Base-by-base conservation (phyloP, 2,329 filamentous ascomycete genomes). In the Cyclaneusma minus region DNA sequence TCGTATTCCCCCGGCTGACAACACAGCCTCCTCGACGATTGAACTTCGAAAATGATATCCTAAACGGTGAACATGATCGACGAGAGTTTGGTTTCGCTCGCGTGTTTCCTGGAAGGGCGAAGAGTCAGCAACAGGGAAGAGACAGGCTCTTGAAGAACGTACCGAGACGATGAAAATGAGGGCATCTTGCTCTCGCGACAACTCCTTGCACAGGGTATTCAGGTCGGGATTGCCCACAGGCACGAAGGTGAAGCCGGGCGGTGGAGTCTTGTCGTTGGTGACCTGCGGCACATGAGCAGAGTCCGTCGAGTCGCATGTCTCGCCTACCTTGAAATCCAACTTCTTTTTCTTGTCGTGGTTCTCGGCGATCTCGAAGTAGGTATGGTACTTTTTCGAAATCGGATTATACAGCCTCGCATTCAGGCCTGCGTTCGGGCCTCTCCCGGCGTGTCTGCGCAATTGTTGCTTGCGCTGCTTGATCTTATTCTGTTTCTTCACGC, bases 121-220 rank as follows among this genome's bases (percentile, higher is more conserved):
- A 24, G 12, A 17, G 13, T 19, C 14, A 14, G 11, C 20, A n/a
- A 21, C 13, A 17, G n/a, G 4, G 9, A 21, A 13, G 23, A 33
- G 20, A 32, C 14, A 21, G 5, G 10, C 13, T 8, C 19, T 11
- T 18, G 10, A 13, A 24, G 10, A n/a, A 49, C 64, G 38, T 57
- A 73, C 70, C 41, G 68, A 70, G 24, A 77, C 70, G 31, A 76
- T 73, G 38, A 71, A 76, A 10, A 75, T 65, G 62, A 72, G 66
- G 22, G 66, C 68, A 38, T 60, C 68, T 26, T 57, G 55, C 37
- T 71, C 64, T 35, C 71, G 58, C 2, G 70, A 76, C 12, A 74
- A 46, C 39, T 76, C 70, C 47, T 76, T 76, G 55, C 71, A 77
- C 22, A 57, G 51, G 29, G 52, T 54, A 4, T 68, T 74, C 40